These are phyloP conservation scores for Pachyrhizus erosus DNA, from an alignment of 306 rosid genomes.

Conservation along the genomic window DNA sequence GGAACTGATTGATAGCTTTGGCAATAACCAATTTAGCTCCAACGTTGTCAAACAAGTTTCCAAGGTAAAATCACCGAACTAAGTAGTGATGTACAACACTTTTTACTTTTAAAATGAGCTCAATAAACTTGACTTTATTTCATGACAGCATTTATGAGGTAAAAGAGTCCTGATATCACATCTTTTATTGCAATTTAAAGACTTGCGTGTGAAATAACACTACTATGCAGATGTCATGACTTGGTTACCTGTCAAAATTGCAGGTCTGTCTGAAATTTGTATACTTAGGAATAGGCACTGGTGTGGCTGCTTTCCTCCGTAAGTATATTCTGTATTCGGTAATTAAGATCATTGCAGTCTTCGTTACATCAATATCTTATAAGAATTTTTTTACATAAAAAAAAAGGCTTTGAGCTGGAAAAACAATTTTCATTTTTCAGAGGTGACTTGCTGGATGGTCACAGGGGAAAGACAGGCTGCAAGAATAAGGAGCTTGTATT, in stretches of 20 bases:
- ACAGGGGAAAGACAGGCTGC: slow-evolving; percentile 92
- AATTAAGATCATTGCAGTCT: not conserved
- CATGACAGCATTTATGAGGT: not conserved
- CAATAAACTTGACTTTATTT: not conserved
- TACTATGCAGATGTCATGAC: not conserved
- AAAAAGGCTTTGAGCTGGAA: not conserved
- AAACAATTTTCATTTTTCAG: slow-evolving; percentile 47
- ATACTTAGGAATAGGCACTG: slow-evolving; percentile 63
- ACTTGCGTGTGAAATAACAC: not conserved
- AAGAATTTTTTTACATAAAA: not conserved
- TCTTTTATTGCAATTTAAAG: not conserved
- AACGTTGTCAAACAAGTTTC: slow-evolving; percentile 39
- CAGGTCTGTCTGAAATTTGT: slow-evolving; percentile 71
- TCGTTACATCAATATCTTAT: not conserved
- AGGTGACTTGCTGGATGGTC: slow-evolving; percentile 86
- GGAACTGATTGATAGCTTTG: slow-evolving; percentile 43
- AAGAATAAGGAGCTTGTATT: slow-evolving; percentile 72
- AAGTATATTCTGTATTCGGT: slow-evolving; percentile 42
- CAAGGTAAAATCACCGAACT: slow-evolving; percentile 43
- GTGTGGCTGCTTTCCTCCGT: slow-evolving; percentile 68
- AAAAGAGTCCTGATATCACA: not conserved
- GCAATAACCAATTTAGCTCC: slow-evolving; percentile 30
- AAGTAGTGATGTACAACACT: not conserved
- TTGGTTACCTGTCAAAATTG: slow-evolving; percentile 37
- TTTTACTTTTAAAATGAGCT: not conserved